A percentile compares a stretch with the other conserved stretches of the same genome.
Conservation (phyloP, 306 rosid genomes). For the Fragaria ananassa region DNA sequence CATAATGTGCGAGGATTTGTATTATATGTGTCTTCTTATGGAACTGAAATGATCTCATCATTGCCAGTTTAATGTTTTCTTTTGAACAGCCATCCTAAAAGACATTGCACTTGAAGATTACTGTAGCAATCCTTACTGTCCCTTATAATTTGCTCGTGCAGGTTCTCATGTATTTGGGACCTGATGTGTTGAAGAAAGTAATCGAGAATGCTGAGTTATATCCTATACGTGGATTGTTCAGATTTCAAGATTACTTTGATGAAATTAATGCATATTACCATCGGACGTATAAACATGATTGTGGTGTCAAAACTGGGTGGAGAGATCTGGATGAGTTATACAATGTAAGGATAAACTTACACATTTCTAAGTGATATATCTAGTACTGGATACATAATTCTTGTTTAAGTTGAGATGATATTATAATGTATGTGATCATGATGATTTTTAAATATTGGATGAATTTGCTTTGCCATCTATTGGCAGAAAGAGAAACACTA, state of each 20-base stretch:
- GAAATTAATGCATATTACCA: conserved; percentile 90
- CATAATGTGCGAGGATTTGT: not conserved
- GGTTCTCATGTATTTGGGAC: conserved; percentile 96
- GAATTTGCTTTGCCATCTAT: not conserved
- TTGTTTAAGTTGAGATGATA: not conserved
- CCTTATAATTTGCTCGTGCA: conserved; percentile 25
- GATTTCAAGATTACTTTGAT: conserved; percentile 67
- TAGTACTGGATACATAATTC: not conserved
- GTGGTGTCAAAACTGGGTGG: conserved; percentile 89
- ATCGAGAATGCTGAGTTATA: conserved; percentile 81
- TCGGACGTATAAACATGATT: conserved; percentile 60
- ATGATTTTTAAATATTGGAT: not conserved
- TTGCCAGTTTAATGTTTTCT: conserved; percentile 10
- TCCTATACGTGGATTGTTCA: conserved; percentile 93
- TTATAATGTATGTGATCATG: not conserved
- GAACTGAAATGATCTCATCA: not conserved
- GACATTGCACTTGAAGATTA: conserved; percentile 22
- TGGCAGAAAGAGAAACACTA: no score
- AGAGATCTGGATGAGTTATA: conserved; percentile 60
- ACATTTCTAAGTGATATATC: not conserved
- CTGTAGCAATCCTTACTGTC: conserved; percentile 24
- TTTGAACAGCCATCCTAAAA: conserved; percentile 16
- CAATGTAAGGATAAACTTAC: conserved; percentile 56
- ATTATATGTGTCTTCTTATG: not conserved
- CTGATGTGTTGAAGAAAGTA: conserved; percentile 60